These are phyloP conservation scores for Xylaria intraflava DNA, from an alignment of 495 filamentous ascomycete species.

Conservation along the genomic window DNA sequence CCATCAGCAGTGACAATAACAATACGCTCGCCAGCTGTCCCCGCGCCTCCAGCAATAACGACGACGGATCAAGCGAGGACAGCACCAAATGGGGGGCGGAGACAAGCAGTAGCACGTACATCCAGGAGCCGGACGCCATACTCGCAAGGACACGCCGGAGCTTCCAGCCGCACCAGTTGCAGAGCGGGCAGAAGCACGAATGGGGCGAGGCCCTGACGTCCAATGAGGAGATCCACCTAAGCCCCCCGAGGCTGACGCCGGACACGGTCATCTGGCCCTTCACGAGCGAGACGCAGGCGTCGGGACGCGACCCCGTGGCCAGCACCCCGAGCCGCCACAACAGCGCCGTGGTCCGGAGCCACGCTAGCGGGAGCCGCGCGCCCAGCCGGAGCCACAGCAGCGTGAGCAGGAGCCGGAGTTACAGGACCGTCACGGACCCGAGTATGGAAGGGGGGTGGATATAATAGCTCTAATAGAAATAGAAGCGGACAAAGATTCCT, in stretches of 20 bases:
- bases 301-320: background rate
- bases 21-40: background rate
- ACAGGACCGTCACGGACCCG: background rate
- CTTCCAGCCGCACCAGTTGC: background rate
- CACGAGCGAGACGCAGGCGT: background rate
- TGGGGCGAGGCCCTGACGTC: conserved; percentile 4
- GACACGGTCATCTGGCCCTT: background rate
- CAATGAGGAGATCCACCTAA: background rate
- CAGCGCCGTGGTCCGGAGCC: background rate
- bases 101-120: background rate
- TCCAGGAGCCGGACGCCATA: conserved; percentile 1
- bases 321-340: background rate
- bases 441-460: conserved; percentile 4
- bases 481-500: no score
- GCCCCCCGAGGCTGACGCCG: background rate
- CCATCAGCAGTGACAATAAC: background rate
- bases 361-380: background rate
- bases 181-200: background rate
- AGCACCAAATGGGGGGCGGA: background rate
- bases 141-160: background rate
- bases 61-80: background rate
- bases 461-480: no score
- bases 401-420: conserved; percentile 5
- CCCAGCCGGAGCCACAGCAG: background rate
- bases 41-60: background rate